Evolutionary conservation across 192 early-diverging fungal species (phyloP).

Genomic region (Rhizophagus prolifer): DNA sequence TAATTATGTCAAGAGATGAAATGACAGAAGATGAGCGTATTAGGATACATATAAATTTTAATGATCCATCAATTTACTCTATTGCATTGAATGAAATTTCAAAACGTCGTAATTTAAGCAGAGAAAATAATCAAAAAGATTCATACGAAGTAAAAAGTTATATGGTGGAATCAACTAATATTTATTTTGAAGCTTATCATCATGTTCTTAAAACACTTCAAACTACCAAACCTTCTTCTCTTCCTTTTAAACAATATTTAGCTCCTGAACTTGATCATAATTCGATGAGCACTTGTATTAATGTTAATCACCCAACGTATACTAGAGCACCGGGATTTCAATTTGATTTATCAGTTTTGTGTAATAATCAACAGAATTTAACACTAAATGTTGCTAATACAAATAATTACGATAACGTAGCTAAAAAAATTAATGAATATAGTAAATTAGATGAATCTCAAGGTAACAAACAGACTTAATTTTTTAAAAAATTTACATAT

Average conservation of each 20-base stretch:
- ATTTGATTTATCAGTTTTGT: constrained; percentile 35
- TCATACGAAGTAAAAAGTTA: constrained; percentile 15
- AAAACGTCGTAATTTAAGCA: background rate
- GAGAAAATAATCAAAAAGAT: background rate
- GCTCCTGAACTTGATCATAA: constrained; percentile 18
- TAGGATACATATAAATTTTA: constrained; percentile 33
- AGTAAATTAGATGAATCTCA: constrained; percentile 53
- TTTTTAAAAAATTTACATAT: too few relatives aligned
- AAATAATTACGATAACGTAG: background rate
- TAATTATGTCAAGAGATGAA: constrained; percentile 36
- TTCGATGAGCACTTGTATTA: too few relatives aligned
- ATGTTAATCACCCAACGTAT: constrained; percentile 38
- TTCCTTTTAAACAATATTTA: constrained; percentile 45
- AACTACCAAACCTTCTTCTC: constrained; percentile 28
- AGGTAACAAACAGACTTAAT: background rate
- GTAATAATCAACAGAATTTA: background rate
- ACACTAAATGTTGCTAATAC: constrained; percentile 21
- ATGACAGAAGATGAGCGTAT: background rate
- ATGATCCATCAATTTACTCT: constrained; percentile 32
- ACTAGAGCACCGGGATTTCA: constrained; percentile 34
- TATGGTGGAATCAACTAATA: constrained; percentile 40
- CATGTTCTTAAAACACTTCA: constrained; percentile 42
- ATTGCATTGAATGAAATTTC: constrained; percentile 25
- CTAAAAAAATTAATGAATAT: constrained; percentile 8
- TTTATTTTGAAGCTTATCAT: constrained; percentile 39